phyloP scores from a whole-genome alignment of 2,329 filamentous ascomycete genomes.

The Cytospora paraplurivora region DNA sequence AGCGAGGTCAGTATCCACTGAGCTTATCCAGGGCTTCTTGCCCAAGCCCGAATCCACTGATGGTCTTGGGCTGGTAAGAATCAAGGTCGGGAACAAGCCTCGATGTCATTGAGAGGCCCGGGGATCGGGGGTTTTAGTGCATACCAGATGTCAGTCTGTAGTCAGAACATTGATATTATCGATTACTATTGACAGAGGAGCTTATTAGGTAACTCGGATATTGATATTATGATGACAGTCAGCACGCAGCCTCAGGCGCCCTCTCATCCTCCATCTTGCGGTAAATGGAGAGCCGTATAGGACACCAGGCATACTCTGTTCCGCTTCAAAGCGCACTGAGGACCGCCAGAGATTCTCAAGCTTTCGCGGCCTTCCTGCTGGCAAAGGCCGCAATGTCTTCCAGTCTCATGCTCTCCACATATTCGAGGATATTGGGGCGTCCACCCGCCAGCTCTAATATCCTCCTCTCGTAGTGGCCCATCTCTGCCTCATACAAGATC shows the following conservation, averaged over 20 bases:
- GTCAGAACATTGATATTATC: neutral
- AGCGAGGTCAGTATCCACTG: too few species aligned
- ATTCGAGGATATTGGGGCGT: constrained; percentile 46
- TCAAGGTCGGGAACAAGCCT: neutral
- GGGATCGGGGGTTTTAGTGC: neutral
- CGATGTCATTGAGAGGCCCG: neutral
- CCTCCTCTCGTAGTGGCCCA: constrained; percentile 56
- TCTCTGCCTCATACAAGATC: constrained; percentile 54
- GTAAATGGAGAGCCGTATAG: neutral
- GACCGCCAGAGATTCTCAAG: neutral
- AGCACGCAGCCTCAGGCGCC: neutral
- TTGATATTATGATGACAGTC: neutral
- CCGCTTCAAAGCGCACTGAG: neutral
- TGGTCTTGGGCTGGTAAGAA: neutral
- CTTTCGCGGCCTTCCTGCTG: constrained; percentile 20
- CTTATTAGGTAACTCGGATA: neutral
- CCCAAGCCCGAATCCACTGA: neutral
- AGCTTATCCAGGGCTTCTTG: too few species aligned
- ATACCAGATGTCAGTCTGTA: neutral
- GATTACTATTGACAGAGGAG: neutral
- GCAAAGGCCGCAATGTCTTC: constrained; percentile 19
- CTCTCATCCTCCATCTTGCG: neutral
- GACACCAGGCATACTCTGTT: too few species aligned
- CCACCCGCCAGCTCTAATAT: constrained; percentile 49
- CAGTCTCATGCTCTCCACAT: constrained; percentile 39